Evolutionary conservation across 2,329 filamentous ascomycete genomes (phyloP).

Genomic region (Ascomycota sp.): DNA sequence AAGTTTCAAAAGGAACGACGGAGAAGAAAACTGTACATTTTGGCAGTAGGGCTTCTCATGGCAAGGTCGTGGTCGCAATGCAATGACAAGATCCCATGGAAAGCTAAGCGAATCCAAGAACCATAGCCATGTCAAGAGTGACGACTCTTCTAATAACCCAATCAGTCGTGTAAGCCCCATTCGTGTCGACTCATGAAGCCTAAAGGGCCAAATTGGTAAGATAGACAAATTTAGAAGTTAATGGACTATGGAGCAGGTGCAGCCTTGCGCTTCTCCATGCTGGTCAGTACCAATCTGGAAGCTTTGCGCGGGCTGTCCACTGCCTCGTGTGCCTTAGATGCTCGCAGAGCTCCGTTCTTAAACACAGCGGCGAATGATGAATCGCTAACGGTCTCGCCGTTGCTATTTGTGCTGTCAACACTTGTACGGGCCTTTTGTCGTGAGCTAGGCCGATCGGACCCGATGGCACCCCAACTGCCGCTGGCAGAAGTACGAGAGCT

Average conservation of each 20-base stretch:
- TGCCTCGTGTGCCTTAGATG: slow-evolving; percentile 31
- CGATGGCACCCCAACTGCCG: slow-evolving; percentile 58
- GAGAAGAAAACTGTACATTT: slow-evolving; percentile 19
- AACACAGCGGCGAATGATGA: slow-evolving; percentile 44
- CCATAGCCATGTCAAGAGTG: slow-evolving; percentile 5
- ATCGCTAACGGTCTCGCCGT: slow-evolving; percentile 25
- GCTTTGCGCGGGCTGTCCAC: slow-evolving; percentile 53
- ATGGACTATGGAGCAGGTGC: slow-evolving; percentile 7
- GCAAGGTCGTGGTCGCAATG: slow-evolving; percentile 1
- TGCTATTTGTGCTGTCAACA: slow-evolving; percentile 43
- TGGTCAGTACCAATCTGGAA: slow-evolving; percentile 71
- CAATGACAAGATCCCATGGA: slow-evolving; percentile 1
- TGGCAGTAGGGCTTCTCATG: slow-evolving; percentile 4
- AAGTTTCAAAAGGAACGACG: slow-evolving; percentile 16
- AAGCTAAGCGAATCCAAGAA: slow-evolving; percentile 1
- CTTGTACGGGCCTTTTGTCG: slow-evolving; percentile 43
- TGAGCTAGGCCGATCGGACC: slow-evolving; percentile 61
- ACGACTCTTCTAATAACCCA: slow-evolving; percentile 11
- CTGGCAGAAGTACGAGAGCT: slow-evolving; percentile 62
- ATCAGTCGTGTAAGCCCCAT: slow-evolving; percentile 8
- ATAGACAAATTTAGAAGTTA: slow-evolving; percentile 2
- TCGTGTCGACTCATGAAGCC: too few relatives aligned
- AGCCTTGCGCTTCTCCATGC: slow-evolving; percentile 69
- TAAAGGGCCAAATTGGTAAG: neutral
- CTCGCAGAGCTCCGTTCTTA: slow-evolving; percentile 34